These are phyloP conservation scores for Fusarium coffeatum DNA, from an alignment of 2,329 filamentous ascomycete genomes.

Conservation along the genomic window DNA sequence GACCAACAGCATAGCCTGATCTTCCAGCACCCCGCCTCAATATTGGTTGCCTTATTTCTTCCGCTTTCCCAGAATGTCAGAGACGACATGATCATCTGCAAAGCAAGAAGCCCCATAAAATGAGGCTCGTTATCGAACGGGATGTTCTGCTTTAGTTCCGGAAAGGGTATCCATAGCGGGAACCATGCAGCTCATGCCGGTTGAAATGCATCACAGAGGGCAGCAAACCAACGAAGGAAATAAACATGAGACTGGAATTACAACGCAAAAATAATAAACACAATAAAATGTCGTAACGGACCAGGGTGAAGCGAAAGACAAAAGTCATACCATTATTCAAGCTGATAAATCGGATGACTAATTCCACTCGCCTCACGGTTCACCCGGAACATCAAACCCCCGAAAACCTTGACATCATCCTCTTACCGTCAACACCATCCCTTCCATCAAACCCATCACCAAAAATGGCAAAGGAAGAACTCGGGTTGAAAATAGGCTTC, in stretches of 20 bases:
- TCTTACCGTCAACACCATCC: neutral
- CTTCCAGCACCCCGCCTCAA: conserved; percentile 5
- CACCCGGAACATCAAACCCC: conserved; percentile 17
- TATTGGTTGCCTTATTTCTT: neutral
- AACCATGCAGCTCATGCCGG: neutral
- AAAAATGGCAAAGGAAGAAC: conserved; percentile 51
- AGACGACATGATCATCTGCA: neutral
- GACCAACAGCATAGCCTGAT: conserved; percentile 16
- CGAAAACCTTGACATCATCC: conserved; percentile 24
- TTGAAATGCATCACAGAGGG: neutral
- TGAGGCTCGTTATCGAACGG: neutral
- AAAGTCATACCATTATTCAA: neutral
- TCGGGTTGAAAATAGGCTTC: conserved; percentile 54
- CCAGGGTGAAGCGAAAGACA: neutral
- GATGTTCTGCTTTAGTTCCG: neutral
- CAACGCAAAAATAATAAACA: accelerated
- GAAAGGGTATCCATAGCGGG: conserved; percentile 16
- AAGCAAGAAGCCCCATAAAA: accelerated
- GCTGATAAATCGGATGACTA: conserved; percentile 26
- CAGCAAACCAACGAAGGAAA: neutral
- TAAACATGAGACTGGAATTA: neutral
- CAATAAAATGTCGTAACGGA: neutral
- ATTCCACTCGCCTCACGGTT: neutral
- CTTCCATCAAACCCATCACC: neutral
- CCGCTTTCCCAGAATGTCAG: neutral